These are phyloP conservation scores for Pyricularia grisea DNA, from an alignment of 2,329 filamentous ascomycete genomes.

Conservation along the genomic window DNA sequence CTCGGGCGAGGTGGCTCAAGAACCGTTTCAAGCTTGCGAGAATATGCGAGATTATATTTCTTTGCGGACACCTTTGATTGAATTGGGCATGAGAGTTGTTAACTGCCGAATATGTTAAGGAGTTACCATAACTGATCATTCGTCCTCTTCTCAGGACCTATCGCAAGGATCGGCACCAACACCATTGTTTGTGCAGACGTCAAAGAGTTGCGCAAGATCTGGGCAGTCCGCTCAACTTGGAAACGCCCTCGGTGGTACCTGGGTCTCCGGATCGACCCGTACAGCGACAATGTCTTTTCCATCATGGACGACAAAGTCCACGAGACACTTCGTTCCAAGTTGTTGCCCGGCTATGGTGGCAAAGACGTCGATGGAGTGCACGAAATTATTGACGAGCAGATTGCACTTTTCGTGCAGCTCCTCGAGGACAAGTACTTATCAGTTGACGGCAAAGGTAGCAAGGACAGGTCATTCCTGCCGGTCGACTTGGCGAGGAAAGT, in stretches of 20 bases:
- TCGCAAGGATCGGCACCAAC: slow-evolving; percentile 10
- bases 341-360: slow-evolving; percentile 17
- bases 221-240: slow-evolving; percentile 17
- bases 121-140: not conserved
- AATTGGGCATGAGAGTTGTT: not conserved
- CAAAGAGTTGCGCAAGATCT: slow-evolving; percentile 19
- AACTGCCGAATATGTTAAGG: not conserved
- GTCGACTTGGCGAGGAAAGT: slow-evolving; percentile 34
- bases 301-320: slow-evolving; percentile 37
- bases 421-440: slow-evolving; percentile 21
- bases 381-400: slow-evolving; percentile 31
- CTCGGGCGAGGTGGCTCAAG: not conserved
- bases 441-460: not conserved
- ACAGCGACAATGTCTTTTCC: slow-evolving; percentile 39
- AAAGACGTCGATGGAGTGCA: slow-evolving; percentile 20
- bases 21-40: too few relatives aligned
- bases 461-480: not conserved
- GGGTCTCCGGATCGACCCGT: slow-evolving; percentile 38
- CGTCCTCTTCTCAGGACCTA: not conserved
- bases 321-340: slow-evolving; percentile 24
- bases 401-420: slow-evolving; percentile 33
- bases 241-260: slow-evolving; percentile 28
- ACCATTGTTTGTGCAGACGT: slow-evolving; percentile 20
- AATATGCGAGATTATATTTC: not conserved
- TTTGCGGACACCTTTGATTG: not conserved